Evolutionary conservation across 208 protist species (phyloP).

Genomic region (Phytomonas francai): DNA sequence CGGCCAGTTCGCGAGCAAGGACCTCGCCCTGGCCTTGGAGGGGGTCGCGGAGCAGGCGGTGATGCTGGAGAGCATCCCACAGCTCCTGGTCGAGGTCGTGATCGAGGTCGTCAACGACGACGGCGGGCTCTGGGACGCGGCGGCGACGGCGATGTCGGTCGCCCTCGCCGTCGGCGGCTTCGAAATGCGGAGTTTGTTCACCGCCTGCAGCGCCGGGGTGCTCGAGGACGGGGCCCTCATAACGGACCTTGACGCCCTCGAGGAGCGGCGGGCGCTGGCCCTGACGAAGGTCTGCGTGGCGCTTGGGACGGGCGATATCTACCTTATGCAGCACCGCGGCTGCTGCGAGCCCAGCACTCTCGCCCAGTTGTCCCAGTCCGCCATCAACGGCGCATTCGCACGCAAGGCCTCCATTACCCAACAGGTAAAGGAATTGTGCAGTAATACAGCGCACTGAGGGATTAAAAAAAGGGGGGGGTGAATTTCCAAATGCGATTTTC

Average conservation of each 20-base stretch:
- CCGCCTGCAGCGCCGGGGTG: conserved; percentile 60
- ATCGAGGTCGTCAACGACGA: conserved; percentile 71
- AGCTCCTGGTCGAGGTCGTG: conserved; percentile 66
- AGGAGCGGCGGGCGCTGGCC: conserved; percentile 34
- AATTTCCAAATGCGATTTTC: too few relatives aligned
- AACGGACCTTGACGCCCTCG: conserved; percentile 35
- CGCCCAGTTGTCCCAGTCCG: conserved; percentile 33
- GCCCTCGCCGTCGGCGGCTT: too few relatives aligned
- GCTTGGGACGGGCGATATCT: conserved; percentile 38
- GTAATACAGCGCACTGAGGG: too few relatives aligned
- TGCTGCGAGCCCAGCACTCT: conserved; percentile 54
- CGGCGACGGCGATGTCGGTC: conserved; percentile 49
- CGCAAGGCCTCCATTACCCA: conserved; percentile 32
- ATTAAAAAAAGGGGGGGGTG: too few relatives aligned
- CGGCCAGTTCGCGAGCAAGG: conserved; percentile 19
- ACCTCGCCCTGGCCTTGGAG: conserved; percentile 66
- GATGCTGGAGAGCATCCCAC: conserved; percentile 59
- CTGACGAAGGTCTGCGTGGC: conserved; percentile 36
- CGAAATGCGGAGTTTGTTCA: conserved; percentile 61
- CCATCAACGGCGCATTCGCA: conserved; percentile 31
- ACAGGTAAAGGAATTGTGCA: conserved; percentile 25
- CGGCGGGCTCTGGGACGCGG: conserved; percentile 66
- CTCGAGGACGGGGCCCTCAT: conserved; percentile 45
- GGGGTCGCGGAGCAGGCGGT: conserved; percentile 76
- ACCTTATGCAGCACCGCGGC: conserved; percentile 52